These are phyloP conservation scores for Mesembryanthemum crystallinum DNA, from an alignment of 148 eudicot species.

Conservation along the genomic window DNA sequence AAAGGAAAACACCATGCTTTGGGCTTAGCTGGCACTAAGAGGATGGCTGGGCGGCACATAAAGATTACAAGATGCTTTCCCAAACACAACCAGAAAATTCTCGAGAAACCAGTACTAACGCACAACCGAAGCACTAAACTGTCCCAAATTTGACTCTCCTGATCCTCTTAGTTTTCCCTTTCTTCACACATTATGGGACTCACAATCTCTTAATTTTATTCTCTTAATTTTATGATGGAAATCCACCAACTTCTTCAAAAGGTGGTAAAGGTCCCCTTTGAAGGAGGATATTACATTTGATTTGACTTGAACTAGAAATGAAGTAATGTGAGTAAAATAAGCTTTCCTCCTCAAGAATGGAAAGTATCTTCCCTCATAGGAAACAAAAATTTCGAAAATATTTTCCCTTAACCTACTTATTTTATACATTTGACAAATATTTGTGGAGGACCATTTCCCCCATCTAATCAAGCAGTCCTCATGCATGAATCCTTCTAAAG, in stretches of 20 bases:
- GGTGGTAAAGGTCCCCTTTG: neutral
- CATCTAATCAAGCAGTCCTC: neutral
- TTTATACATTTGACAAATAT: no score
- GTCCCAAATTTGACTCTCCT: neutral
- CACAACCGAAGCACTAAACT: neutral
- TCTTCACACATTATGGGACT: neutral
- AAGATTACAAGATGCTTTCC: neutral
- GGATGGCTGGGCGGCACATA: neutral
- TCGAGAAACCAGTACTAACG: neutral
- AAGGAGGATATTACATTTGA: no score
- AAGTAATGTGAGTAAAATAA: no score
- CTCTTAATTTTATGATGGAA: neutral
- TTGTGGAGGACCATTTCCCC: no score
- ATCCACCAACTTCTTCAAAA: neutral
- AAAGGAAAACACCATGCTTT: neutral
- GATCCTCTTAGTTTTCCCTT: neutral
- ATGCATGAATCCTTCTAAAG: neutral
- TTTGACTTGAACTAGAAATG: no score
- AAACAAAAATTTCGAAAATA: no score
- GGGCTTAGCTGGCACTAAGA: neutral
- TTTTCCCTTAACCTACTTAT: no score
- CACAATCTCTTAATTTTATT: neutral
- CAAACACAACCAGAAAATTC: neutral
- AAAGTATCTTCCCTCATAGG: no score
- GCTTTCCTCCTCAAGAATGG: no score